Base-by-base conservation (phyloP, 1,139 yeast genomes). In the Candida glucosophila region DNA sequence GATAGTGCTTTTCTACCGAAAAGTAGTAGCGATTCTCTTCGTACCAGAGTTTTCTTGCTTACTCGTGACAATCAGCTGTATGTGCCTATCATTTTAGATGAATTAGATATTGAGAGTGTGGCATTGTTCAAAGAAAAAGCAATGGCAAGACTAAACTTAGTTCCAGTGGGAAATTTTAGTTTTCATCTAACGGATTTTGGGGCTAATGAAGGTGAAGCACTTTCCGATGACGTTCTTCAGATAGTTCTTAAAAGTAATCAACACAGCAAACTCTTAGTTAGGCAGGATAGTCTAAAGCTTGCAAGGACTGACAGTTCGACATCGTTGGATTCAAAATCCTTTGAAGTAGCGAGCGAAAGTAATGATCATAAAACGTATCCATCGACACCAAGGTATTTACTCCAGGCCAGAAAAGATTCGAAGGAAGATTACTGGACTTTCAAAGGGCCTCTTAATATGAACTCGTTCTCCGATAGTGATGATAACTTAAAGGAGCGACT, bases 181-280 rank as follows among this genome's bases (percentile, higher is more conserved):
- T 58, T 77, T 24, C 86, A 78, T 40, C 51, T 85, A 35, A 81
- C 94, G 0, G 94, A 85, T 24, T 74, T 77, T 44, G 73, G 74
- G 10, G 64, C 76, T 25, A 60, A 59, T 4, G 71, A 73, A 23
- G 95, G 95, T 4, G 70, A 61, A 4, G 63, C 76, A 0, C 49
- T 86, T 12, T 58, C 75, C 2, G 59, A 81, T 20, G 63, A 64
- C 17, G 44, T 54, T 2, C 40, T 77, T 2, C 39, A 58, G 2
- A 39, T 44, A 2, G n/a, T n/a, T n/a, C n/a, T n/a, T n/a, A n/a
- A n/a, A n/a, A n/a, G n/a, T n/a, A n/a, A n/a, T n/a, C n/a, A n/a
- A n/a, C n/a, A n/a, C n/a, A n/a, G n/a, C n/a, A n/a, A n/a, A n/a
- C n/a, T n/a, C n/a, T n/a, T n/a, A n/a, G n/a, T n/a, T n/a, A n/a